Base-by-base conservation (phyloP, 2,329 filamentous ascomycete species). In the Ascochyta viciae-villosae region DNA sequence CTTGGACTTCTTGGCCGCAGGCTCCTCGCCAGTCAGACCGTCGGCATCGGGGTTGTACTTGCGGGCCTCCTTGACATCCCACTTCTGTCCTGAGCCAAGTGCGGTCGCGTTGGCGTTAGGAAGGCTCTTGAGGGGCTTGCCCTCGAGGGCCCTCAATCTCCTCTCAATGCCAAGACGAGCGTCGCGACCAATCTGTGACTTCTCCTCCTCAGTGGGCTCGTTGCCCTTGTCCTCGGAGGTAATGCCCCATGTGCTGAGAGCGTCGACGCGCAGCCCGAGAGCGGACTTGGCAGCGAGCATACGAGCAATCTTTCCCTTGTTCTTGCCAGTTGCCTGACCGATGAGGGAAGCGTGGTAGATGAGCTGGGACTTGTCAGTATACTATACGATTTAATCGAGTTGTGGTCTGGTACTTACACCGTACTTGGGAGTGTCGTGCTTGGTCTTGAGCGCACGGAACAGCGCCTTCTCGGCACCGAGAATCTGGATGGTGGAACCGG, bases 291-390 rank as follows among this genome's bases (percentile, higher is more conserved):
- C 90, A 44, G 95, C 90, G 59, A 99, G 85, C 83, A 96, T 92
- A 85, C 95, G 91, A 38, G 95, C 95, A 73, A 99, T 96, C 84
- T 99, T 99, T 70, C 95, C 95, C 88, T 99, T 99, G 84, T 98
- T 98, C 83, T 92, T 94, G 71, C 95, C 95, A 19, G 91, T 96
- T 27, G 95, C 95, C 81, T 99, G 95, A 40, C 95, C 95, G 60
- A 99, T 95, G 39, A 99, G 86, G 26, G 75, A 77, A 15, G 76
- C 76, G 62, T 78, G 76, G 64, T 77, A 96, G 64, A 99, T 96
- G 41, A 99, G 86, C 49, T 72, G 37, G 4, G 3, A 7, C 2
- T 9, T 15, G 16, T 56, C 29, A 56, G 53, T 33, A 19, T 12
- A 13, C 12, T 26, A 26, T 26, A 8, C 3, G 19, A 22, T 4